Evolutionary conservation across 495 filamentous ascomycete species (phyloP).

Genomic region (Clohesyomyces aquaticus): DNA sequence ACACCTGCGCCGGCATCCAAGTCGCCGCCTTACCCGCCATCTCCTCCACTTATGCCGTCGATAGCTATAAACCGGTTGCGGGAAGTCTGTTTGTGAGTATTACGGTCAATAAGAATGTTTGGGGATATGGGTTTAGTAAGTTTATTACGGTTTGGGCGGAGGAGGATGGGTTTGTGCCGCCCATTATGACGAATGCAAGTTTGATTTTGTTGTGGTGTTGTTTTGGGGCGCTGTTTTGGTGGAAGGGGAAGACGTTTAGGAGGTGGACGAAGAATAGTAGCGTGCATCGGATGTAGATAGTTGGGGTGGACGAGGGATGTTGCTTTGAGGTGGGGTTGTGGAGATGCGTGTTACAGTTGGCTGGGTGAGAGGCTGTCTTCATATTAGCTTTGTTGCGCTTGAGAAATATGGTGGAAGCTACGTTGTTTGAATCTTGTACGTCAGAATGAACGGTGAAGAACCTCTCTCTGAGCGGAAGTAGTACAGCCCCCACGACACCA

Average conservation of each 20-base stretch:
- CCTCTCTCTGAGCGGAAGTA: not conserved
- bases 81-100: constrained; percentile 49
- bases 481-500: not conserved
- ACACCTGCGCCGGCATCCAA: constrained; percentile 60
- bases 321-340: not conserved
- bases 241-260: constrained; percentile 60
- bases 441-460: too few species aligned
- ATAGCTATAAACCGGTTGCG: constrained; percentile 60
- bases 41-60: constrained; percentile 58
- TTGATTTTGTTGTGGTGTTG: constrained; percentile 58
- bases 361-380: too few species aligned
- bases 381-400: too few species aligned
- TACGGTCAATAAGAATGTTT: constrained; percentile 51
- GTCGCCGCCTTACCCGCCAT: constrained; percentile 63
- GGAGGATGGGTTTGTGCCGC: constrained; percentile 40
- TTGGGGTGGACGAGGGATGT: not conserved
- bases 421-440: not conserved
- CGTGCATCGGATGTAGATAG: constrained; percentile 56
- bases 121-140: constrained; percentile 49
- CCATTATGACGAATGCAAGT: constrained; percentile 49
- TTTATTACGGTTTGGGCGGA: constrained; percentile 46
- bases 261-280: constrained; percentile 58
- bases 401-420: too few species aligned
- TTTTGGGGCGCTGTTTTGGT: constrained; percentile 60
- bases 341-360: not conserved